phyloP scores from a whole-genome alignment of 2,329 filamentous ascomycete genomes.

The Penicillium digitatum region DNA sequence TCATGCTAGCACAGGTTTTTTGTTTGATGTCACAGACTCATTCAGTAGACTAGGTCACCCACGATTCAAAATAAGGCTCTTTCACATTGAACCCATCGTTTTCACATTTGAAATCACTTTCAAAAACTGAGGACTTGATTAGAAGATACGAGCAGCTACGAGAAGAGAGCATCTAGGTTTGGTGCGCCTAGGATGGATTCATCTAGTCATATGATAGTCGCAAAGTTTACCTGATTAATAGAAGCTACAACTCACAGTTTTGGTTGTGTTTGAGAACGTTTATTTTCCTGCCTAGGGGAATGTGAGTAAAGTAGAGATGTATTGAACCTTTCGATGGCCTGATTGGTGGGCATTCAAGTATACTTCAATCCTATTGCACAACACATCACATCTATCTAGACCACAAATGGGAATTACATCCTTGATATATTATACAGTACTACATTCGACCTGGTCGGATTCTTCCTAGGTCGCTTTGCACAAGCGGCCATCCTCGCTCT shows the following conservation, averaged over 20 bases:
- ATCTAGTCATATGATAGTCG: not conserved
- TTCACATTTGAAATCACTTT: not conserved
- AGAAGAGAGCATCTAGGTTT: not conserved
- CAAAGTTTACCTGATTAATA: not conserved
- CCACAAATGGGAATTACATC: too few relatives aligned
- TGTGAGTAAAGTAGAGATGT: not conserved
- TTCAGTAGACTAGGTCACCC: not conserved
- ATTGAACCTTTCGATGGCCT: not conserved
- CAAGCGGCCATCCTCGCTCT: conserved; percentile 1
- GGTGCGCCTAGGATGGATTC: not conserved
- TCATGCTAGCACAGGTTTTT: not conserved
- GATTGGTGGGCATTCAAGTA: not conserved
- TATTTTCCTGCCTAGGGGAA: not conserved
- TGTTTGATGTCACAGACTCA: not conserved
- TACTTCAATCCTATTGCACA: not conserved
- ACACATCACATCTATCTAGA: not conserved
- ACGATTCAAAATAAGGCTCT: not conserved
- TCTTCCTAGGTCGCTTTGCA: not conserved
- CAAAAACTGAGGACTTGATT: not conserved
- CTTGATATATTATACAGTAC: not conserved
- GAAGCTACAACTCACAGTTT: not conserved
- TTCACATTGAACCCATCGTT: not conserved
- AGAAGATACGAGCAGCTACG: not conserved
- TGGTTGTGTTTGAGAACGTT: not conserved
- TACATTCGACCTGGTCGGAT: not conserved